A percentile compares a stretch with the other conserved stretches of the same genome.
phyloP scores from a whole-genome alignment of 2,329 filamentous ascomycete genomes.

The Coleophoma crateriformis region DNA sequence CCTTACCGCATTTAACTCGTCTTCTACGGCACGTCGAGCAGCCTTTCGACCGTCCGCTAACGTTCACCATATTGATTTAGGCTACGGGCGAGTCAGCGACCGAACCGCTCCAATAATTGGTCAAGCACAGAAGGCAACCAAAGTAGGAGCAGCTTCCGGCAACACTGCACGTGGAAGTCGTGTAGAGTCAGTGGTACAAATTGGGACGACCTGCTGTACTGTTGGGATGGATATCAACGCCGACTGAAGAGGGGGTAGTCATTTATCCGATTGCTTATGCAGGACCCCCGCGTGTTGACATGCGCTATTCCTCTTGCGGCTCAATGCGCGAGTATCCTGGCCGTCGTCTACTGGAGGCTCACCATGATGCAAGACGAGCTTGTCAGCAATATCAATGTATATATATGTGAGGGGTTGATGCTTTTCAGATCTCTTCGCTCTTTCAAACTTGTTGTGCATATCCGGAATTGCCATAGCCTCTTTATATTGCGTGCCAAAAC shows the following conservation, averaged over 20 bases:
- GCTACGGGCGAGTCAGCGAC: not conserved
- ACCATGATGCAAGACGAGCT: not conserved
- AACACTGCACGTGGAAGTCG: too few relatives aligned
- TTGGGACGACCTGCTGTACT: not conserved
- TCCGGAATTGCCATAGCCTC: not conserved
- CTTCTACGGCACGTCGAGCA: constrained; percentile 25
- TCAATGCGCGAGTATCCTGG: constrained; percentile 19
- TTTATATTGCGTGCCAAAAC: not conserved
- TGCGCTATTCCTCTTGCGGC: constrained; percentile 20
- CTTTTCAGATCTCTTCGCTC: not conserved
- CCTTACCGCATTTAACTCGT: constrained; percentile 26
- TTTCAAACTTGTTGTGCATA: not conserved
- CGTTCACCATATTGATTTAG: constrained; percentile 22
- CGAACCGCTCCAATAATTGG: not conserved
- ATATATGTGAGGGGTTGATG: not conserved
- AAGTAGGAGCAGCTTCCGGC: not conserved
- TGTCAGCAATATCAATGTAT: not conserved
- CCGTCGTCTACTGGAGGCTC: not conserved
- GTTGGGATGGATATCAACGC: not conserved
- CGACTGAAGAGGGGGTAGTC: not conserved
- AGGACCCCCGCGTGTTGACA: not conserved
- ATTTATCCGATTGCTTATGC: too few relatives aligned
- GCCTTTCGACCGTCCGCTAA: constrained; percentile 24
- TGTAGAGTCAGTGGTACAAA: too few relatives aligned
- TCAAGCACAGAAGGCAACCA: not conserved